Conservation (phyloP, 805 yeast genomes). For the Barnettozyma populi region DNA sequence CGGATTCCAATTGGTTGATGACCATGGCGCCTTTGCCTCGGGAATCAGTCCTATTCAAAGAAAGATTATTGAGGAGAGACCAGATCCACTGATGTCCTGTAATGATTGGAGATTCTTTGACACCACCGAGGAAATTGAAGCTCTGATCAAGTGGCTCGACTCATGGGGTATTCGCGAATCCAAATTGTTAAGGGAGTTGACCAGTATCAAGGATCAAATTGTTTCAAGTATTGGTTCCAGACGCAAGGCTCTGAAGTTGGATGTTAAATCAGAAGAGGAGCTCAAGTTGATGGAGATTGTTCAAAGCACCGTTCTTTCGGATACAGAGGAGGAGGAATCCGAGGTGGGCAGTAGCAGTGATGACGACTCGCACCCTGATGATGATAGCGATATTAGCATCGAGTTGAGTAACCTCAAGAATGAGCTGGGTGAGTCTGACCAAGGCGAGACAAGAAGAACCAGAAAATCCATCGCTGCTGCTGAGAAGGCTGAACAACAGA, state of each 20-base stretch:
- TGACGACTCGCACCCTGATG: conserved; percentile 12
- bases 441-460: conserved; percentile 20
- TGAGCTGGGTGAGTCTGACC: conserved; percentile 6
- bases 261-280: conserved; percentile 38
- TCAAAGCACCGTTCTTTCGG: conserved; percentile 31
- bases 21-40: conserved; percentile 30
- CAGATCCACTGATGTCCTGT: conserved; percentile 46
- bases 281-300: conserved; percentile 35
- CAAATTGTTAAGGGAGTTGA: conserved; percentile 55
- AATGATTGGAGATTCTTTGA: conserved; percentile 72
- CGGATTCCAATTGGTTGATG: conserved; percentile 32
- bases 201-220: conserved; percentile 46
- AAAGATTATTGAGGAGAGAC: conserved; percentile 62
- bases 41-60: conserved; percentile 36
- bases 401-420: conserved; percentile 9
- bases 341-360: conserved; percentile 15
- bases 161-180: conserved; percentile 73
- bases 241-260: conserved; percentile 45
- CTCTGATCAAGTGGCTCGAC: conserved; percentile 60
- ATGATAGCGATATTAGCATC: conserved; percentile 11
- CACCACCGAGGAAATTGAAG: conserved; percentile 47
- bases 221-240: conserved; percentile 53
- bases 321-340: conserved; percentile 27
- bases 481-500: conserved; percentile 18
- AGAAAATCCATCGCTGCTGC: conserved; percentile 23